phyloP scores from a whole-genome alignment of 257 asterid genomes.

The Nicotiana paniculata region DNA sequence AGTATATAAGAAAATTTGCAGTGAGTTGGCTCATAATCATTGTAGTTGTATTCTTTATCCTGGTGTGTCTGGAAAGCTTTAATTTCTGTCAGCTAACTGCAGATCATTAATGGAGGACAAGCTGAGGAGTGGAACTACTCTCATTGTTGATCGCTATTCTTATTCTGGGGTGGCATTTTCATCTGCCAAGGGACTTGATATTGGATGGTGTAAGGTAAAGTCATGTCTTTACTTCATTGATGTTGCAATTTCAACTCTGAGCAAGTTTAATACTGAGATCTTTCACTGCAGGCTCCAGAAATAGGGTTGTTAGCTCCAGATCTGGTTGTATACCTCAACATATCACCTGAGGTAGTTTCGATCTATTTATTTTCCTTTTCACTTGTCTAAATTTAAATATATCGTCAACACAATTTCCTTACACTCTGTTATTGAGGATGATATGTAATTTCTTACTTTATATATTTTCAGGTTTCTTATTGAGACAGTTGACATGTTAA shows the following conservation, averaged over 20 bases:
- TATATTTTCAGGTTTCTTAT: not conserved
- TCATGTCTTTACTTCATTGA: not conserved
- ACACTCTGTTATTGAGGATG: not conserved
- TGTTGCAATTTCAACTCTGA: not conserved
- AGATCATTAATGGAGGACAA: constrained; percentile 81
- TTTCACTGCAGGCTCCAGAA: constrained; percentile 69
- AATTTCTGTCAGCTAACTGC: not conserved
- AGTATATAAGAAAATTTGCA: not conserved
- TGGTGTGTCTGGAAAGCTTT: not conserved
- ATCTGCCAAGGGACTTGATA: constrained; percentile 81
- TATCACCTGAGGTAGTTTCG: constrained; percentile 78
- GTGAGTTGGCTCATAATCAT: not conserved
- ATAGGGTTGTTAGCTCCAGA: constrained; percentile 89
- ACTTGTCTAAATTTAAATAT: not conserved
- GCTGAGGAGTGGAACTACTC: constrained; percentile 71
- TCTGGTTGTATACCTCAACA: constrained; percentile 82
- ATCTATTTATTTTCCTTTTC: not conserved
- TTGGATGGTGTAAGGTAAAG: constrained; percentile 81
- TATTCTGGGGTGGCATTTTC: constrained; percentile 95
- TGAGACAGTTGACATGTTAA: not conserved
- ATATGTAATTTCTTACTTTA: not conserved
- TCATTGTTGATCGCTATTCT: constrained; percentile 80
- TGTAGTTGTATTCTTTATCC: not conserved
- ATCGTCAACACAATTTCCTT: not conserved
- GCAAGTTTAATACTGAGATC: not conserved